These are phyloP conservation scores for Hyphopichia wangnamkhiaoensis DNA, from an alignment of 1,139 yeast species.

Conservation along the genomic window DNA sequence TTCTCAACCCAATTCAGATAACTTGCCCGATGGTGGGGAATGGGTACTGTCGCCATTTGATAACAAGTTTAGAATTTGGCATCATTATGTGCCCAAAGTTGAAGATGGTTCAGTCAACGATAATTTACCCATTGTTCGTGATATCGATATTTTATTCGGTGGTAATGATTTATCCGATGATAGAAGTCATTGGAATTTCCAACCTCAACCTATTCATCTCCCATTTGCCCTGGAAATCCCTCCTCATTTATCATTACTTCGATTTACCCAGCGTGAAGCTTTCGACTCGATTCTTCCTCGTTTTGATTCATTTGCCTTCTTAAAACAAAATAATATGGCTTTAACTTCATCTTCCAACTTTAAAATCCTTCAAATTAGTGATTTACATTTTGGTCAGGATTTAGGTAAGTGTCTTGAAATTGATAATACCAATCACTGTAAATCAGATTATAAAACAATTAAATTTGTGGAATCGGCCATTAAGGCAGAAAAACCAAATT, in stretches of 20 bases:
- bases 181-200: conserved; percentile 18
- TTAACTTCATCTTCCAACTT: conserved; percentile 15
- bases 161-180: conserved; percentile 21
- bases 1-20: conserved; percentile 8
- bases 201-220: conserved; percentile 14
- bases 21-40: conserved; percentile 5
- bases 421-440: conserved; percentile 15
- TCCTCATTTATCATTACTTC: conserved; percentile 15
- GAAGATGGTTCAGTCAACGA: background rate
- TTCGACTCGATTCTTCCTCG: conserved; percentile 2
- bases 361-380: conserved; percentile 41
- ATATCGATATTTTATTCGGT: conserved; percentile 29
- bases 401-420: conserved; percentile 21
- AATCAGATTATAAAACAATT: conserved; percentile 31
- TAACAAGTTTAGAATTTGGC: conserved; percentile 7
- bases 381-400: conserved; percentile 41
- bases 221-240: conserved; percentile 13
- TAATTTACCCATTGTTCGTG: conserved; percentile 18
- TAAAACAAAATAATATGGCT: conserved; percentile 8
- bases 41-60: conserved; percentile 3
- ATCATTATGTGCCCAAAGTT: background rate
- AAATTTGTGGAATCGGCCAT: conserved; percentile 30
- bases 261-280: conserved; percentile 2
- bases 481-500: conserved; percentile 31
- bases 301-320: conserved; percentile 1